Conservation (phyloP, 2,329 filamentous ascomycete genomes). For the Pseudogymnoascus sp. region DNA sequence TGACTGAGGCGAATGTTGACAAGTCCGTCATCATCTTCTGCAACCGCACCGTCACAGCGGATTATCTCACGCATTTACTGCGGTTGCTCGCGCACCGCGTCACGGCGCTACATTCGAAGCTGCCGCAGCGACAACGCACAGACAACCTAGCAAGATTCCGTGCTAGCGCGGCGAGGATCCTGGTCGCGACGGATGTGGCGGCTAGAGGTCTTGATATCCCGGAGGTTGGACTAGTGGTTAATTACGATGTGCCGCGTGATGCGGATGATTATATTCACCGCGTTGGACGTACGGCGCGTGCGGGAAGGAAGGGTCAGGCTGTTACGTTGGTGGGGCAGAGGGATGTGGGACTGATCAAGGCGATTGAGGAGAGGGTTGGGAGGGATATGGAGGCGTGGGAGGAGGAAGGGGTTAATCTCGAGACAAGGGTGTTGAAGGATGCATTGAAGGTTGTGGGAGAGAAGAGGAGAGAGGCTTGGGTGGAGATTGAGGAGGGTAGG, state of each 20-base stretch:
- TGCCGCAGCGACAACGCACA: constrained; percentile 75
- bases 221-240: constrained; percentile 80
- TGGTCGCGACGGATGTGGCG: constrained; percentile 92
- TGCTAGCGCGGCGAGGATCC: constrained; percentile 75
- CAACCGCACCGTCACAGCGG: constrained; percentile 83
- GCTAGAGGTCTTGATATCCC: constrained; percentile 93
- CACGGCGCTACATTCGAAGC: constrained; percentile 79
- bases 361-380: constrained; percentile 78
- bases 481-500: constrained; percentile 85
- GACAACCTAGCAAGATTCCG: constrained; percentile 88
- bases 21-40: constrained; percentile 88
- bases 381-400: constrained; percentile 72
- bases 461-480: constrained; percentile 83
- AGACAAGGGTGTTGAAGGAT: constrained; percentile 77
- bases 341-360: constrained; percentile 82
- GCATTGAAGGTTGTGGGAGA: constrained; percentile 81
- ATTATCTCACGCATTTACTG: constrained; percentile 80
- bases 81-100: constrained; percentile 81
- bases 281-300: constrained; percentile 89
- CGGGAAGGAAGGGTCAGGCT: constrained; percentile 71
- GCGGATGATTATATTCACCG: constrained; percentile 97
- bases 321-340: constrained; percentile 88
- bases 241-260: constrained; percentile 93
- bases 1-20: constrained; percentile 63
- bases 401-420: constrained; percentile 90